A percentile compares a stretch with the other conserved stretches of the same genome.
Conservation (phyloP, 1,284 basidiomycete species). For the Rhodotorula sp. region DNA sequence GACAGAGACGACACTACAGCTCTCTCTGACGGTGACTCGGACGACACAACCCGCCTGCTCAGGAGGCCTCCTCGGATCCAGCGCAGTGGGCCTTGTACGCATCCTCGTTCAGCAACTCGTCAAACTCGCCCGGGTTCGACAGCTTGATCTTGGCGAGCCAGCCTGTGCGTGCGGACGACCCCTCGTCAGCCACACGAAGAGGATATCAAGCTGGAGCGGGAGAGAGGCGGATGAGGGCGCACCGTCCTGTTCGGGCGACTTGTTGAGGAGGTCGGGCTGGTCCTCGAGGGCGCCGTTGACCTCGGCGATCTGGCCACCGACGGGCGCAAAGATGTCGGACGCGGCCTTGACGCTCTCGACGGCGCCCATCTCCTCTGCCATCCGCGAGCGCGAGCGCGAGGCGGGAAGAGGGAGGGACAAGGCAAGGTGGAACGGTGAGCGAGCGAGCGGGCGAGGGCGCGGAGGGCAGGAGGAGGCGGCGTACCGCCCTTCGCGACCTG, state of each 20-base stretch:
- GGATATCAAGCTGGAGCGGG: too few species aligned
- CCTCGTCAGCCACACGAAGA: background rate
- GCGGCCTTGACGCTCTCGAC: conserved; percentile 89
- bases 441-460: background rate
- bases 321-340: conserved; percentile 71
- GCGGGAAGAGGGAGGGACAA: background rate
- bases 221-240: conserved; percentile 43
- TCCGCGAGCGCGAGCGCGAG: too few species aligned
- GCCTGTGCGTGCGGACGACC: conserved; percentile 56
- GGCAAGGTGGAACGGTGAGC: background rate
- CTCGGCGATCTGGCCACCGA: conserved; percentile 76
- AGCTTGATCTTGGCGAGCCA: conserved; percentile 95
- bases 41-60: too few species aligned
- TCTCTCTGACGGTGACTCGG: too few species aligned
- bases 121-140: conserved; percentile 71
- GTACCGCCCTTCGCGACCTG: conserved; percentile 74
- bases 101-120: conserved; percentile 69
- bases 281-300: conserved; percentile 72
- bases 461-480: conserved; percentile 38
- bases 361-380: conserved; percentile 81
- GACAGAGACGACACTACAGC: too few species aligned
- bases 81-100: conserved; percentile 70
- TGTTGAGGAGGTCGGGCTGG: conserved; percentile 82
- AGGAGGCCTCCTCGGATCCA: conserved; percentile 3
- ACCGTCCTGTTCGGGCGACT: conserved; percentile 83